Evolutionary conservation across 345 rosid genomes (phyloP).

Genomic region (Brassica nigra): DNA sequence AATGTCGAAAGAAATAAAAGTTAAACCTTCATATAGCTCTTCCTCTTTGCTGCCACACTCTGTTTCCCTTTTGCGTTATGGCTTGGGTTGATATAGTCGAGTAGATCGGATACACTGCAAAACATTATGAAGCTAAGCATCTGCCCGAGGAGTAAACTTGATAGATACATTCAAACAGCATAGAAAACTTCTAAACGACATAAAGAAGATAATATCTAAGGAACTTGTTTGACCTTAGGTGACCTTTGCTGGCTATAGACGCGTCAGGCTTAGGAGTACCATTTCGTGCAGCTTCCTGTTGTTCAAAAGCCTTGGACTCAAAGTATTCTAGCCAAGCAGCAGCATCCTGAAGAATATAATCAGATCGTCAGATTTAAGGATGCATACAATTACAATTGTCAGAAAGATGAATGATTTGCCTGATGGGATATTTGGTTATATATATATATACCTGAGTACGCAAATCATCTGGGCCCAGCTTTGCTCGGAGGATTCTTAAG

Average conservation of each 20-base stretch:
- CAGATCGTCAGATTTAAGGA: conserved; percentile 9
- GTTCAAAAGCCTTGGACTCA: conserved; percentile 96
- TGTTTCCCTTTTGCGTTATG: conserved; percentile 76
- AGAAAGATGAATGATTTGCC: conserved; percentile 19
- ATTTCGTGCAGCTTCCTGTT: conserved; percentile 97
- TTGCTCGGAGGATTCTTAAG: conserved; percentile 86
- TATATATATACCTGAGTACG: conserved; percentile 83
- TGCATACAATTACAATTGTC: conserved; percentile 8
- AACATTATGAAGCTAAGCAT: conserved; percentile 35
- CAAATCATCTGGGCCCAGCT: conserved; percentile 95
- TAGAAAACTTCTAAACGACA: conserved; percentile 9
- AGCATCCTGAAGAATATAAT: conserved; percentile 74
- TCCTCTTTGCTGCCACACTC: conserved; percentile 62
- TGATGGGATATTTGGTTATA: background rate
- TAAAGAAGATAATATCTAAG: conserved; percentile 13
- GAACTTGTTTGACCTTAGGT: conserved; percentile 65
- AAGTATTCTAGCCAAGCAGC: conserved; percentile 99
- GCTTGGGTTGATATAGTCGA: conserved; percentile 92
- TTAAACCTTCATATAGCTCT: conserved; percentile 71
- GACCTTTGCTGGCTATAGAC: conserved; percentile 99
- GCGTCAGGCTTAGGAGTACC: conserved; percentile 98
- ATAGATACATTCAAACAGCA: conserved; percentile 23
- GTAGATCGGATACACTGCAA: conserved; percentile 93
- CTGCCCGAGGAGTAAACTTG: conserved; percentile 15
- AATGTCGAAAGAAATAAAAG: background rate